phyloP scores from a whole-genome alignment of 768 basidiomycete genomes.

The Terana coerulea region DNA sequence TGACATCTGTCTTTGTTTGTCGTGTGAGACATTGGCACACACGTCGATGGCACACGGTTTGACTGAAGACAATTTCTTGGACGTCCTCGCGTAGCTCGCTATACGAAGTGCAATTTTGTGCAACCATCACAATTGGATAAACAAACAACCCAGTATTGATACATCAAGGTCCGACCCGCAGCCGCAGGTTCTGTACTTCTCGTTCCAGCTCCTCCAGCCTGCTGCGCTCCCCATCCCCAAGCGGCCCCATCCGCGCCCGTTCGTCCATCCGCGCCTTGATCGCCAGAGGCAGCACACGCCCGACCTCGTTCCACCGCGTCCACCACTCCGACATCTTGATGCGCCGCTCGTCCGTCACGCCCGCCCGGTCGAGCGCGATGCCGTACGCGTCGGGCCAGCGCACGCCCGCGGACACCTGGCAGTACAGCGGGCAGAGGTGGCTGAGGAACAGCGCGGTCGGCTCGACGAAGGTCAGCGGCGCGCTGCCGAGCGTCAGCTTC shows the following conservation, averaged over 20 bases:
- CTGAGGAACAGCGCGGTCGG: slow-evolving; percentile 53
- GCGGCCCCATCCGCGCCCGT: slow-evolving; percentile 12
- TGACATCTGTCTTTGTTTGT: too few species aligned
- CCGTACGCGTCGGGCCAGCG: slow-evolving; percentile 42
- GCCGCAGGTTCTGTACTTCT: slow-evolving; percentile 18
- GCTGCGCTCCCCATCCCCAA: slow-evolving; percentile 10
- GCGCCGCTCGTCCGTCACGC: slow-evolving; percentile 17
- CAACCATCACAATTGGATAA: too few species aligned
- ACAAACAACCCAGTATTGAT: background rate
- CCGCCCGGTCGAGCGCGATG: slow-evolving; percentile 23
- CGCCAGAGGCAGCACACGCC: slow-evolving; percentile 21
- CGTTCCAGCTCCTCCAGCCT: slow-evolving; percentile 16
- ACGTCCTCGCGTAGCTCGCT: too few species aligned
- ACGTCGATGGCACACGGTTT: too few species aligned
- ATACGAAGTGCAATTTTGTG: too few species aligned
- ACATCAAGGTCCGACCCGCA: background rate
- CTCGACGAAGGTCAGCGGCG: slow-evolving; percentile 39
- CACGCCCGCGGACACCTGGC: slow-evolving; percentile 42
- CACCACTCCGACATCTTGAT: slow-evolving; percentile 19
- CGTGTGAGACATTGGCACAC: too few species aligned
- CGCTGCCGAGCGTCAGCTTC: slow-evolving; percentile 49
- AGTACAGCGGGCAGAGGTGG: slow-evolving; percentile 43
- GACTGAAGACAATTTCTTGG: too few species aligned
- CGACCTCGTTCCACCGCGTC: slow-evolving; percentile 23
- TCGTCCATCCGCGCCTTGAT: slow-evolving; percentile 22